Evolutionary conservation across 148 eudicot genomes (phyloP).

Genomic region (Vaccinium vitisidaea): DNA sequence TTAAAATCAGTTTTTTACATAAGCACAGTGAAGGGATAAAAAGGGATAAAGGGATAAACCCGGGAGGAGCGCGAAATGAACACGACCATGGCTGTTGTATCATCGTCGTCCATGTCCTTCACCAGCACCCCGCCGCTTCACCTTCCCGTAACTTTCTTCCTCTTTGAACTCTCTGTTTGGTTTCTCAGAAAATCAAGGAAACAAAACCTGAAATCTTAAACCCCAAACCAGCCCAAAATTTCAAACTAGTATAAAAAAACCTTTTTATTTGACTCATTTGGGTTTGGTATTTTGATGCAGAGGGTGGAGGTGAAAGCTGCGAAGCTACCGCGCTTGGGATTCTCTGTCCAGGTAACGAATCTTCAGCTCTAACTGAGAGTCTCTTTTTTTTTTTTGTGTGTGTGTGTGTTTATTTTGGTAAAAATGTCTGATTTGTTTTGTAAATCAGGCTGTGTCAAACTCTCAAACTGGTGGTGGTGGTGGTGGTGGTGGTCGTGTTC

Average conservation of each 20-base stretch:
- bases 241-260: too few species aligned
- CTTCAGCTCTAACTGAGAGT: background rate
- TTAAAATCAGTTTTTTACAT: too few species aligned
- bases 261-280: background rate
- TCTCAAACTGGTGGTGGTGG: constrained; percentile 36
- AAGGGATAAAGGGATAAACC: background rate
- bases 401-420: background rate
- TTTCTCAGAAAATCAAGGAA: background rate
- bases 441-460: constrained; percentile 37
- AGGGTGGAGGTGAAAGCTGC: constrained; percentile 22
- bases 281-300: constrained; percentile 23
- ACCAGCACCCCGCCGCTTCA: constrained; percentile 11
- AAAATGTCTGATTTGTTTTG: background rate
- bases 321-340: constrained; percentile 23
- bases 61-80: background rate
- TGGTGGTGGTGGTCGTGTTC: constrained; percentile 30
- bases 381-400: background rate
- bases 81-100: constrained; percentile 23
- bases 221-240: background rate
- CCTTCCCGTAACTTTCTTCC: constrained; percentile 12
- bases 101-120: constrained; percentile 20
- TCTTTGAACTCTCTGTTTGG: background rate
- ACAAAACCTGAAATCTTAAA: background rate
- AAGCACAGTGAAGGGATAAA: too few species aligned
- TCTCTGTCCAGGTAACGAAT: constrained; percentile 34